Evolutionary conservation across 106 monocot species (phyloP), one percentile per base, ranked within the genome.

Genomic region (Acorus gramineus): DNA sequence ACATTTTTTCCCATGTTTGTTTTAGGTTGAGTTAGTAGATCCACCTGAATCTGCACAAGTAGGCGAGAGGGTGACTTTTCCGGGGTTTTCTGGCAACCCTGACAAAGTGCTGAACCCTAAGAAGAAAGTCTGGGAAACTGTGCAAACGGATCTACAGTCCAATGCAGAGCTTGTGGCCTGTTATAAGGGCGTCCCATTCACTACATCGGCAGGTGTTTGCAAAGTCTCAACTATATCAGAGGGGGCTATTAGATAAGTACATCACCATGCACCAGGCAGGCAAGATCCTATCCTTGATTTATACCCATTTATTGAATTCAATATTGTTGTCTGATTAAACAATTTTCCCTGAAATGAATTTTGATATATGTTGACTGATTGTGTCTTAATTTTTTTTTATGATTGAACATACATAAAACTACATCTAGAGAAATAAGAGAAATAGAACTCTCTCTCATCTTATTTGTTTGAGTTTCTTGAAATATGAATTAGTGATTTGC

Each of bases 111-210:
- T 93, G 56, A 95, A 84, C 63, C 73, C 86, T 1, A 95, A 95
- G 77, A 74, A 69, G 73, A 95, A 95, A 66, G 71, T 87, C n/a
- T 95, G 94, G 94, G 94, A 95, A 63, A 90, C 78, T 62, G 46
- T 95, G 57, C 86, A 90, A 50, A 67, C 62, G 7, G 84, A 82
- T 49, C 77, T 84, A 59, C 83, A 65, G 52, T 80, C 86, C 9
- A 61, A 86, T 61, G 77, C 63, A 8, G 82, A 87, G 60, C 67
- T 82, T 8, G 69, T 85, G 14, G 94, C 90, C 11, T 69, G 59
- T 8, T 95, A 84, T 78, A 95, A 80, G 63, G 80, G 74, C 56
- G 66, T 76, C 8, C 90, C 90, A 5, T 82, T 95, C 67, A 95
- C 82, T 0, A 95, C 94, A 7, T 84, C 86, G 10, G 82, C 86